Percentiles rank a stretch among this genome's conserved stretches.
Evolutionary conservation across 371 early-diverging fungal species (phyloP).

Genomic region (Lichtheimia ornata): DNA sequence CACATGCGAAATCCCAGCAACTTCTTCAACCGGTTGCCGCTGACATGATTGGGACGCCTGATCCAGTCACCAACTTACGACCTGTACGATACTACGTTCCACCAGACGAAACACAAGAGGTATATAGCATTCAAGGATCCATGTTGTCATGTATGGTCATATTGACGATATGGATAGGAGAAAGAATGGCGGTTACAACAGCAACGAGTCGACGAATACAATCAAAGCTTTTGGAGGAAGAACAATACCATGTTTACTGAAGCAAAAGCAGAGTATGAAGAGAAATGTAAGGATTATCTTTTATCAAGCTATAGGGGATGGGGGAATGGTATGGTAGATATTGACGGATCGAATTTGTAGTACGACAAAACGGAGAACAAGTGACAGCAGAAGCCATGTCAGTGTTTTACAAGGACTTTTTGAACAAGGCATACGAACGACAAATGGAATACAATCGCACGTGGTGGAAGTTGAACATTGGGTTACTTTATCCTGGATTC

Average conservation of each 20-base stretch:
- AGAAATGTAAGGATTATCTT: conserved; percentile 45
- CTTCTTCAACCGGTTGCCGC: conserved; percentile 31
- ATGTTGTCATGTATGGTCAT: neutral
- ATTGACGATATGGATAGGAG: conserved; percentile 27
- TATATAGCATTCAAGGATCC: conserved; percentile 11
- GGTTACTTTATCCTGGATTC: conserved; percentile 69
- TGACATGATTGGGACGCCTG: conserved; percentile 70
- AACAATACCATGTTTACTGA: conserved; percentile 71
- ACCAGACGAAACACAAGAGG: conserved; percentile 57
- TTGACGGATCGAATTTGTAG: conserved; percentile 17
- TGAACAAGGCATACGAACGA: conserved; percentile 68
- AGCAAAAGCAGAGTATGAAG: conserved; percentile 71
- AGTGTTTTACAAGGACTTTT: conserved; percentile 75
- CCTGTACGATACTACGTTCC: conserved; percentile 68
- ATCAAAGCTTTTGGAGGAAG: conserved; percentile 76
- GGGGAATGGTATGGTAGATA: neutral
- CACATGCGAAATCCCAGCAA: no score
- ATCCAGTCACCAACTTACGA: conserved; percentile 72
- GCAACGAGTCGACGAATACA: conserved; percentile 60
- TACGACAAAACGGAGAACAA: conserved; percentile 35
- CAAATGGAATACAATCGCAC: conserved; percentile 77
- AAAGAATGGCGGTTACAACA: conserved; percentile 55
- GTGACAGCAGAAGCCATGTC: conserved; percentile 77
- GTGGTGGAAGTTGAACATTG: conserved; percentile 75
- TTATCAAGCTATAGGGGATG: neutral